Conservation (phyloP, 2,329 filamentous ascomycete species). For the Fusarium zealandicum region DNA sequence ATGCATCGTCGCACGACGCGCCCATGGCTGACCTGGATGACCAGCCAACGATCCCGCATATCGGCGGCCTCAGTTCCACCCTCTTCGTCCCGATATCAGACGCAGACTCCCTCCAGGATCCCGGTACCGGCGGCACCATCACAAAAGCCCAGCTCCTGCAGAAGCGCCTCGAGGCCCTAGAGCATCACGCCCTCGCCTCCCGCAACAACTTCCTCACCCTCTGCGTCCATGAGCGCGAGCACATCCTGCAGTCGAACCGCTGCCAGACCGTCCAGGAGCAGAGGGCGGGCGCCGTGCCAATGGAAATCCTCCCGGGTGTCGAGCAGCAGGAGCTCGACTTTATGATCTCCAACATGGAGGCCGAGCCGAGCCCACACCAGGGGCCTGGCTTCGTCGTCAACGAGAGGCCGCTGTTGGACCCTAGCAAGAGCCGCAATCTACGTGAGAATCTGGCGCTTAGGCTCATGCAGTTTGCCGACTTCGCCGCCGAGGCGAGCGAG, state of each 20-base stretch:
- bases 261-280: slow-evolving; percentile 24
- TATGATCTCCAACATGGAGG: slow-evolving; percentile 46
- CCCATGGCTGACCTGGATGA: slow-evolving; percentile 22
- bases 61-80: slow-evolving; percentile 10
- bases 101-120: slow-evolving; percentile 5
- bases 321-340: slow-evolving; percentile 15
- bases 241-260: slow-evolving; percentile 38
- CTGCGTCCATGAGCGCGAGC: slow-evolving; percentile 44
- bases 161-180: slow-evolving; percentile 31
- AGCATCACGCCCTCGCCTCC: slow-evolving; percentile 40
- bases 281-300: not conserved
- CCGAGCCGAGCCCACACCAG: slow-evolving; percentile 11
- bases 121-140: slow-evolving; percentile 1
- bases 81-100: slow-evolving; percentile 46
- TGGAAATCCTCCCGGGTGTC: slow-evolving; percentile 11
- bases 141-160: slow-evolving; percentile 30
- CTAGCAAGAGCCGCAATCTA: slow-evolving; percentile 16
- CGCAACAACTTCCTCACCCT: slow-evolving; percentile 44
- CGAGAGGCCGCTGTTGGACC: slow-evolving; percentile 28
- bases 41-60: slow-evolving; percentile 14
- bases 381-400: slow-evolving; percentile 13
- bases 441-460: slow-evolving; percentile 34
- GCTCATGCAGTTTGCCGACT: slow-evolving; percentile 31
- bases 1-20: not conserved
- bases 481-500: slow-evolving; percentile 30